These are phyloP conservation scores for Solanum chiquidenum DNA, from an alignment of 257 asterid species.

Conservation along the genomic window DNA sequence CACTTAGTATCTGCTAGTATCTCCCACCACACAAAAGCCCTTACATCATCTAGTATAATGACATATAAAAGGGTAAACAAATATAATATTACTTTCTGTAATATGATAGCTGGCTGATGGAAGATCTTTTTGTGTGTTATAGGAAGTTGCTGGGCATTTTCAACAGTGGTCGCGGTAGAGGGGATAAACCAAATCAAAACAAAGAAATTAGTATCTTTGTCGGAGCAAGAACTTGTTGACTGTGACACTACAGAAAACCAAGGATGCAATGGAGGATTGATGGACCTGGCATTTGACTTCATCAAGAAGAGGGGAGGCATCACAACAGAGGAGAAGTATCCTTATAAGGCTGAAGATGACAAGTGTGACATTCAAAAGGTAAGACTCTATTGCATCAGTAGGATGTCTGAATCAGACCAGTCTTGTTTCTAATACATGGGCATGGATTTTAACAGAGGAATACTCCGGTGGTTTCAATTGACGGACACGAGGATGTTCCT, in stretches of 20 bases:
- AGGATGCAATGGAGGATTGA: slow-evolving; percentile 86
- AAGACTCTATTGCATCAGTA: neutral
- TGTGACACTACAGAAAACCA: slow-evolving; percentile 55
- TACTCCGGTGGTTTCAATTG: slow-evolving; percentile 47
- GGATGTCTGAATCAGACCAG: neutral
- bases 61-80: neutral
- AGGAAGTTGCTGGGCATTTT: slow-evolving; percentile 98
- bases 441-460: slow-evolving; percentile 21
- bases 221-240: slow-evolving; percentile 84
- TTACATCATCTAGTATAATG: neutral
- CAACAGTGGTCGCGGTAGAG: slow-evolving; percentile 77
- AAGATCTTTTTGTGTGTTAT: neutral
- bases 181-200: slow-evolving; percentile 77
- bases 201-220: slow-evolving; percentile 47
- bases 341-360: slow-evolving; percentile 60
- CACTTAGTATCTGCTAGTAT: neutral
- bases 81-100: neutral
- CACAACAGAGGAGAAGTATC: slow-evolving; percentile 57
- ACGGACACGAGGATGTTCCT: slow-evolving; percentile 67
- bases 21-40: neutral
- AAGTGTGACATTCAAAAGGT: slow-evolving; percentile 53
- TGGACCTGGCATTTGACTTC: slow-evolving; percentile 72
- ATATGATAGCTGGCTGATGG: neutral
- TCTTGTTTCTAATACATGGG: neutral
- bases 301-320: slow-evolving; percentile 65